phyloP scores from a whole-genome alignment of 257 asterid species.

The Nyctanthes arbortristis region DNA sequence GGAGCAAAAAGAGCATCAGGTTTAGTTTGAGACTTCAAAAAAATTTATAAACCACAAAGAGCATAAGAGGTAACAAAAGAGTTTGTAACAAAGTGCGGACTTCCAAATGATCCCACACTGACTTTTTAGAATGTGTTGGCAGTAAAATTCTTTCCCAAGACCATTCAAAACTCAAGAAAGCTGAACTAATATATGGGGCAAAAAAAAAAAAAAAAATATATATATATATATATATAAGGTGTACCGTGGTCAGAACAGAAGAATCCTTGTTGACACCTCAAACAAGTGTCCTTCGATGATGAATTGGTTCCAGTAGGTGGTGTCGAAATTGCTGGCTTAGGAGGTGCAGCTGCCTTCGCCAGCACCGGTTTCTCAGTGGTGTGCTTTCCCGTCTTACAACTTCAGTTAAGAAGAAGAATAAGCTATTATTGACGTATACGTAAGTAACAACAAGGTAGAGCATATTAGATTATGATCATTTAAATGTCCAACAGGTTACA shows the following conservation, averaged over 20 bases:
- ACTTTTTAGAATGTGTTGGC: neutral
- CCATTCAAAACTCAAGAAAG: neutral
- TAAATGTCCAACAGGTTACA: neutral
- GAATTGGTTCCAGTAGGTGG: slow-evolving; percentile 32
- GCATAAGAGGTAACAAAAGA: too few species aligned
- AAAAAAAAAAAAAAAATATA: too few species aligned
- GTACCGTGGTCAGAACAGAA: slow-evolving; percentile 74
- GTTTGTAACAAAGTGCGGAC: neutral
- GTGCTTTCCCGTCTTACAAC: slow-evolving; percentile 57
- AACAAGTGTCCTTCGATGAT: slow-evolving; percentile 56
- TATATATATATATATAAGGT: neutral
- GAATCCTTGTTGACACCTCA: slow-evolving; percentile 94
- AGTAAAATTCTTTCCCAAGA: neutral
- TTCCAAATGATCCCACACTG: neutral
- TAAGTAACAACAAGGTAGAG: neutral
- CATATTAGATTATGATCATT: neutral
- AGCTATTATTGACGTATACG: neutral
- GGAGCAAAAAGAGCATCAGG: slow-evolving; percentile 3
- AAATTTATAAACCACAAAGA: too few species aligned
- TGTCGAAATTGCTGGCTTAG: slow-evolving; percentile 37
- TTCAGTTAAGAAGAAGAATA: slow-evolving; percentile 8
- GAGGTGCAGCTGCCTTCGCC: slow-evolving; percentile 43
- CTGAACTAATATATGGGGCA: too few species aligned
- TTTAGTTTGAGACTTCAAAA: neutral
- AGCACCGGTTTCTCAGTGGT: slow-evolving; percentile 45